Conservation (phyloP, 2,329 filamentous ascomycete species). For the Fusarium keratoplasticum region DNA sequence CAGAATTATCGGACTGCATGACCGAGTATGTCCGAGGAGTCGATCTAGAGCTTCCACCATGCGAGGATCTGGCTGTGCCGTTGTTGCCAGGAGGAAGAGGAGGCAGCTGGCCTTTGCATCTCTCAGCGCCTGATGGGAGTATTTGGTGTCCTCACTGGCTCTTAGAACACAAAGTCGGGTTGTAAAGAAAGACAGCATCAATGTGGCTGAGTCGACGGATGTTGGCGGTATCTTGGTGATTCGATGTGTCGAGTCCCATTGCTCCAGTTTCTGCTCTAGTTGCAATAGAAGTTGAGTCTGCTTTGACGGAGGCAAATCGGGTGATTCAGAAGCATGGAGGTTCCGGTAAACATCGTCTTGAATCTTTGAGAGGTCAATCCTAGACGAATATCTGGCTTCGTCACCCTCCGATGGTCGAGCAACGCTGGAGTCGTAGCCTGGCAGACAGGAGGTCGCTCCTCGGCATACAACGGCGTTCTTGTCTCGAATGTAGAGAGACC, state of each 20-base stretch:
- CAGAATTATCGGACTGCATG: background rate
- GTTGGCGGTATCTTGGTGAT: slow-evolving; percentile 20
- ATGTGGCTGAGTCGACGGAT: slow-evolving; percentile 8
- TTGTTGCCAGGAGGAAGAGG: slow-evolving; percentile 37
- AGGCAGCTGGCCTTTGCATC: slow-evolving; percentile 43
- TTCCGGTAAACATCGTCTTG: slow-evolving; percentile 41
- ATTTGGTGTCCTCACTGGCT: slow-evolving; percentile 7
- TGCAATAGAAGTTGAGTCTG: slow-evolving; percentile 18
- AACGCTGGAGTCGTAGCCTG: slow-evolving; percentile 30
- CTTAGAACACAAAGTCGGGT: slow-evolving; percentile 36
- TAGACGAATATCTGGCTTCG: slow-evolving; percentile 16
- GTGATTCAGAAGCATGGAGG: slow-evolving; percentile 25
- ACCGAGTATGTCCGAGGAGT: slow-evolving; percentile 12
- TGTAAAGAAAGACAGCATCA: slow-evolving; percentile 39
- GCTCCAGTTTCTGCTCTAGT: slow-evolving; percentile 37
- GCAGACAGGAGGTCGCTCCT: slow-evolving; percentile 36
- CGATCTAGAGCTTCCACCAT: slow-evolving; percentile 31
- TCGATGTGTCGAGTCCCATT: slow-evolving; percentile 32
- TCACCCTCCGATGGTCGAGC: slow-evolving; percentile 1
- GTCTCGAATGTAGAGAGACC: slow-evolving; percentile 42
- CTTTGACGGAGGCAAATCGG: slow-evolving; percentile 5
- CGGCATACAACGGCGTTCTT: slow-evolving; percentile 39
- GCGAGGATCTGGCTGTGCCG: slow-evolving; percentile 21
- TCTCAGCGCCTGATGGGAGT: slow-evolving; percentile 4
- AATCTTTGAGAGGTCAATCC: slow-evolving; percentile 39